A percentile compares a stretch with the other conserved stretches of the same genome.
Evolutionary conservation across 176 grass and related monocot genomes (phyloP).

Genomic region (Aegilops longissima): DNA sequence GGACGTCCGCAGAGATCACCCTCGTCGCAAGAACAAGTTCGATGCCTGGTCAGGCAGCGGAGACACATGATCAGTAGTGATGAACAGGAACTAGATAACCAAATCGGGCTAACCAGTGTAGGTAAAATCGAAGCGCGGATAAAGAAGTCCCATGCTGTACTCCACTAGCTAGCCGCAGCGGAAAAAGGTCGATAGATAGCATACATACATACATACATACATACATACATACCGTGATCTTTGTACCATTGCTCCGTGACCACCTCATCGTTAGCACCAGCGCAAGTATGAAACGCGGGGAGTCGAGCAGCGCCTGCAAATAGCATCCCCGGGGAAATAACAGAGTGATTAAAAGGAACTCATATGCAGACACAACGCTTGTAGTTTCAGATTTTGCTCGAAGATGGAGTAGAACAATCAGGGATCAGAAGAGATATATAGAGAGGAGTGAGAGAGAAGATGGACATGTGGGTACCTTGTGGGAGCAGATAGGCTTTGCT

Average conservation of each 20-base stretch:
- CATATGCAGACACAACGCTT: not conserved
- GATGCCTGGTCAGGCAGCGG: constrained; percentile 45
- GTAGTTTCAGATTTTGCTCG: not conserved
- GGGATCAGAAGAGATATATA: not conserved
- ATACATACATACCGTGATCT: constrained; percentile 56
- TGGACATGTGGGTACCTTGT: constrained; percentile 36
- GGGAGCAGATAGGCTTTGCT: constrained; percentile 67
- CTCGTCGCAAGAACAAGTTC: constrained; percentile 75
- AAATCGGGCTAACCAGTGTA: not conserved
- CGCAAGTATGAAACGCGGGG: constrained; percentile 90
- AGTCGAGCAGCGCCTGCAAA: constrained; percentile 58
- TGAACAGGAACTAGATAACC: not conserved
- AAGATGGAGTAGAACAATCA: not conserved
- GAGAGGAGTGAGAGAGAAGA: too few species aligned
- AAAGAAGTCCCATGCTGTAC: not conserved
- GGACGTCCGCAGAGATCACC: constrained; percentile 55
- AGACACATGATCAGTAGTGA: not conserved
- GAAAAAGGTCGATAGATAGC: not conserved
- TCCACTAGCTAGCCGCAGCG: not conserved
- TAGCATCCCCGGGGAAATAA: not conserved
- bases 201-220: not conserved
- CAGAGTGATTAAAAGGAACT: not conserved
- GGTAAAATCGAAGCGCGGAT: not conserved
- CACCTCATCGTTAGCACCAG: constrained; percentile 59
- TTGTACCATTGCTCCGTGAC: constrained; percentile 75